A percentile compares a stretch with the other conserved stretches of the same genome.
These are phyloP conservation scores for Monosporascus ibericus DNA, from an alignment of 2,329 filamentous ascomycete genomes.

Conservation along the genomic window DNA sequence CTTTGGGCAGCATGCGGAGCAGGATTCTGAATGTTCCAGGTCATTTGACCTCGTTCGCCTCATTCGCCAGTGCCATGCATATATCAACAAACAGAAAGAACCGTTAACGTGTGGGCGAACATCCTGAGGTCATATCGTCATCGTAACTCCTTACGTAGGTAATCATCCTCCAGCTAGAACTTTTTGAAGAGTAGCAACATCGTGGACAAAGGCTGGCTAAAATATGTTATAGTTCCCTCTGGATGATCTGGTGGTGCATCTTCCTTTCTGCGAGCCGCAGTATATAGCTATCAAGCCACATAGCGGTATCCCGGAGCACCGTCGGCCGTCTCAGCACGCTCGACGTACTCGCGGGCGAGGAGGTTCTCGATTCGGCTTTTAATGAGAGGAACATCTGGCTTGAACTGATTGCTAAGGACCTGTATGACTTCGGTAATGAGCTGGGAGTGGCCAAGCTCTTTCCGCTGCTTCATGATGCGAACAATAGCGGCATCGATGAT, in stretches of 20 bases:
- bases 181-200: neutral
- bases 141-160: neutral
- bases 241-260: neutral
- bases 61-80: conserved; percentile 9
- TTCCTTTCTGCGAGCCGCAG: neutral
- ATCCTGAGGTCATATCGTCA: neutral
- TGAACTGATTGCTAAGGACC: conserved; percentile 65
- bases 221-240: neutral
- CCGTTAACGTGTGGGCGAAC: neutral
- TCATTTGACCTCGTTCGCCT: neutral
- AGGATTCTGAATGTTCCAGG: neutral
- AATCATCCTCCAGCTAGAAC: neutral
- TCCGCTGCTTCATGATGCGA: conserved; percentile 82
- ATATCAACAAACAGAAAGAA: neutral
- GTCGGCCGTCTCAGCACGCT: conserved; percentile 69
- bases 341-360: conserved; percentile 71
- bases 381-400: conserved; percentile 69
- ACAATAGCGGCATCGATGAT: conserved; percentile 73
- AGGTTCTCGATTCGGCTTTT: conserved; percentile 77
- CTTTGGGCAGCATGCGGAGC: neutral
- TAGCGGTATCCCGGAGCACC: conserved; percentile 63
- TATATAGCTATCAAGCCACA: conserved; percentile 46
- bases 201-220: neutral
- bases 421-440: conserved; percentile 66
- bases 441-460: conserved; percentile 62